phyloP scores from a whole-genome alignment of 2,329 filamentous ascomycete genomes.

The Ceratocystis albifundus region DNA sequence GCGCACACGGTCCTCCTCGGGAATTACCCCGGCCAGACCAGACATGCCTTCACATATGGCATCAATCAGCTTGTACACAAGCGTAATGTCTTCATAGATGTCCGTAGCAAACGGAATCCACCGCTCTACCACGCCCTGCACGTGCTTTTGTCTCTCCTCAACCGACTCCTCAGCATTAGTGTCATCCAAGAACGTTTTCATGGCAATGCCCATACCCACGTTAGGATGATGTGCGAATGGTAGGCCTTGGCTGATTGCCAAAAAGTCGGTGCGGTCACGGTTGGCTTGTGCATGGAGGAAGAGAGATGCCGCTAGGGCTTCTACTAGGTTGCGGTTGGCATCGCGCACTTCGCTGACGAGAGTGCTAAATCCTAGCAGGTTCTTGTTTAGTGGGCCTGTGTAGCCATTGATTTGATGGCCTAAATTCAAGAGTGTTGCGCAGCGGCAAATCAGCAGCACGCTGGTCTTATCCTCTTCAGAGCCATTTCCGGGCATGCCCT shows the following conservation, averaged over 20 bases:
- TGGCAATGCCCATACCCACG: slow-evolving; percentile 64
- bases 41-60: slow-evolving; percentile 44
- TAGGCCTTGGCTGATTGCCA: slow-evolving; percentile 60
- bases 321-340: slow-evolving; percentile 68
- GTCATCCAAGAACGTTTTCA: slow-evolving; percentile 69
- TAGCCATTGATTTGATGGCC: slow-evolving; percentile 79
- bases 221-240: slow-evolving; percentile 61
- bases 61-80: slow-evolving; percentile 47
- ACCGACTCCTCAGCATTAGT: slow-evolving; percentile 42
- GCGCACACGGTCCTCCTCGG: slow-evolving; percentile 13
- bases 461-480: slow-evolving; percentile 63
- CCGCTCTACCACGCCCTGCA: slow-evolving; percentile 40
- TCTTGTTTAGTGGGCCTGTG: slow-evolving; percentile 84
- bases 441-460: slow-evolving; percentile 72
- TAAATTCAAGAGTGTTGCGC: slow-evolving; percentile 71
- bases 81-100: slow-evolving; percentile 48
- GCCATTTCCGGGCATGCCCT: slow-evolving; percentile 45
- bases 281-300: slow-evolving; percentile 70
- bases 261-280: slow-evolving; percentile 54
- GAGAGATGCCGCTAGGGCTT: slow-evolving; percentile 69
- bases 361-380: slow-evolving; percentile 75
- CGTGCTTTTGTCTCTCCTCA: slow-evolving; percentile 36
- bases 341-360: slow-evolving; percentile 69
- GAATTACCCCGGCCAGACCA: slow-evolving; percentile 7
- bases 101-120: slow-evolving; percentile 50